These are phyloP conservation scores for Fusarium musae DNA, from an alignment of 2,329 filamentous ascomycete genomes.

Conservation along the genomic window DNA sequence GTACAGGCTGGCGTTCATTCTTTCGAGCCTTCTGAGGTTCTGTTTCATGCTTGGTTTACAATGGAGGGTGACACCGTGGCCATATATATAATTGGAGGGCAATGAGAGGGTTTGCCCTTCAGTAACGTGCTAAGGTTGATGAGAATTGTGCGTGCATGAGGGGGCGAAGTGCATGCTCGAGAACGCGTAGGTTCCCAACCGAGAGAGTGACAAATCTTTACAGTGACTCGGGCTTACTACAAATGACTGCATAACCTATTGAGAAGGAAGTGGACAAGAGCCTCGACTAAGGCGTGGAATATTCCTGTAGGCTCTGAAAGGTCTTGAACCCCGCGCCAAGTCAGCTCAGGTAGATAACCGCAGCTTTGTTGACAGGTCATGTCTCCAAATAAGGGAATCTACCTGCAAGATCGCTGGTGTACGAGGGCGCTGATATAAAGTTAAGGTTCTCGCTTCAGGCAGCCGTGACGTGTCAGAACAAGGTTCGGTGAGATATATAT, in stretches of 20 bases:
- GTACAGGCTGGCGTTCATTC: neutral
- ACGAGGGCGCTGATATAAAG: fast-evolving
- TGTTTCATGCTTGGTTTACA: neutral
- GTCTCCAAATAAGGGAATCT: no score
- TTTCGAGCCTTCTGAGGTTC: no score
- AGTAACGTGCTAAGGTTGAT: neutral
- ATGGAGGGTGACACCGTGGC: neutral
- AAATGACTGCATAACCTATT: no score
- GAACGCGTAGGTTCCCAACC: fast-evolving
- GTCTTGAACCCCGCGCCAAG: neutral
- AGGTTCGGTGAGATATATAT: neutral
- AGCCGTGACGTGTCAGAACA: neutral
- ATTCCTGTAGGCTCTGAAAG: no score
- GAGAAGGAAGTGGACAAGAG: no score
- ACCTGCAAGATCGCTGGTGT: no score
- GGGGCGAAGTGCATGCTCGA: no score
- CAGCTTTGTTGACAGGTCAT: neutral
- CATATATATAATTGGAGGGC: neutral
- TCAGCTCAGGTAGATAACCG: neutral
- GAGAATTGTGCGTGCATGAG: neutral
- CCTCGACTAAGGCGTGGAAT: neutral
- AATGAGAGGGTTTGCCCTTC: neutral
- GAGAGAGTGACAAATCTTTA: no score
- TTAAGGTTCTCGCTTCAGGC: neutral
- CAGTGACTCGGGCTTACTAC: neutral